Percentiles rank a stretch among this genome's conserved stretches.
Conservation (phyloP, 768 basidiomycete genomes). For the Fomitopsis serialis region DNA sequence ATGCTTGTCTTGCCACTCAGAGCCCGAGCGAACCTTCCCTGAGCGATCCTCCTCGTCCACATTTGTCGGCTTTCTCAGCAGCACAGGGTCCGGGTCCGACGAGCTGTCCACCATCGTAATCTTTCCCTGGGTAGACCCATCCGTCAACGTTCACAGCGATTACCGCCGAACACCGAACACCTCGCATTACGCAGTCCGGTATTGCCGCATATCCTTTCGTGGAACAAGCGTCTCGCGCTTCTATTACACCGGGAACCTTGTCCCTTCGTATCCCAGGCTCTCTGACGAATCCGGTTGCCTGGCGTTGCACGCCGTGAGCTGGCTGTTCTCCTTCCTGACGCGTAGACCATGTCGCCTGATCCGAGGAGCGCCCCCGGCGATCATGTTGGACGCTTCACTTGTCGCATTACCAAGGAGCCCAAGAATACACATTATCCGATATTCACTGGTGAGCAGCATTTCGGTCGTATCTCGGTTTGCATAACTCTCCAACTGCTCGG, state of each 20-base stretch:
- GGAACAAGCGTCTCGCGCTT: conserved; percentile 3
- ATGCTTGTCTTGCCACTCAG: background rate
- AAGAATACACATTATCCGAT: background rate
- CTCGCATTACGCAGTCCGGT: background rate
- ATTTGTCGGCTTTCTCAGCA: background rate
- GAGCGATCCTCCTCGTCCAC: background rate
- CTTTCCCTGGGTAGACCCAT: background rate
- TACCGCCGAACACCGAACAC: background rate
- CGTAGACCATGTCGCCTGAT: background rate
- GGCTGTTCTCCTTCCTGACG: background rate
- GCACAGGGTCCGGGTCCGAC: background rate
- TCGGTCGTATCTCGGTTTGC: background rate
- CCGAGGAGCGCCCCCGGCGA: background rate
- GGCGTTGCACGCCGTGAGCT: conserved; percentile 9
- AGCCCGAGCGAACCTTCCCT: background rate
- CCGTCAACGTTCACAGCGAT: background rate
- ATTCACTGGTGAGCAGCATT: background rate
- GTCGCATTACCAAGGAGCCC: background rate
- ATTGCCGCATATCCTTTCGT: background rate
- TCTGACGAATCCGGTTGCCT: conserved; percentile 8
- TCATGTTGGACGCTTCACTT: background rate
- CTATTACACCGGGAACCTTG: conserved; percentile 4
- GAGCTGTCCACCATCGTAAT: background rate
- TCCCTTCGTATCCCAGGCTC: conserved; percentile 15
- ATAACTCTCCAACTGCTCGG: background rate